These are phyloP conservation scores for Saccharum hybrid DNA, from an alignment of 202 grass and related monocot genomes.

Conservation along the genomic window DNA sequence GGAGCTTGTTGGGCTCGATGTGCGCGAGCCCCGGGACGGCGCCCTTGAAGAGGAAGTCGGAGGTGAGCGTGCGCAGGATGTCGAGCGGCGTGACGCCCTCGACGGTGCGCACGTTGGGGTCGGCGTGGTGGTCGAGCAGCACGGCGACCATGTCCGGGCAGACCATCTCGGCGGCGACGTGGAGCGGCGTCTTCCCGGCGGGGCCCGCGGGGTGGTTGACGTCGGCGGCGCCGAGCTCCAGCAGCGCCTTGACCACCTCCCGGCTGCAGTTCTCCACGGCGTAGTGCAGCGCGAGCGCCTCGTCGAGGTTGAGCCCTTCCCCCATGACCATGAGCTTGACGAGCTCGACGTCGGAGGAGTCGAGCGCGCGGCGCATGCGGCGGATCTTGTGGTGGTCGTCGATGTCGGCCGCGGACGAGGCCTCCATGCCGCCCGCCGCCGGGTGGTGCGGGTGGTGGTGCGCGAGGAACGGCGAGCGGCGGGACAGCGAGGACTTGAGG, in stretches of 20 bases:
- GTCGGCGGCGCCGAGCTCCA: slow-evolving; percentile 89
- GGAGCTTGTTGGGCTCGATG: slow-evolving; percentile 95
- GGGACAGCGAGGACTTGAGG: slow-evolving; percentile 80
- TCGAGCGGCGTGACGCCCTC: slow-evolving; percentile 91
- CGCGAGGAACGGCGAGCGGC: slow-evolving; percentile 69
- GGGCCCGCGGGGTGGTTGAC: slow-evolving; percentile 86
- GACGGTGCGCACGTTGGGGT: slow-evolving; percentile 84
- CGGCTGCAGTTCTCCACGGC: slow-evolving; percentile 94
- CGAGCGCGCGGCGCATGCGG: slow-evolving; percentile 92
- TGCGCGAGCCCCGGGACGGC: slow-evolving; percentile 82
- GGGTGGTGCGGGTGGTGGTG: slow-evolving; percentile 65
- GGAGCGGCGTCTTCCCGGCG: slow-evolving; percentile 85
- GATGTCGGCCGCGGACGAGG: slow-evolving; percentile 42
- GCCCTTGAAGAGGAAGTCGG: slow-evolving; percentile 96
- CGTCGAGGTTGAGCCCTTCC: slow-evolving; percentile 92
- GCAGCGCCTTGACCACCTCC: slow-evolving; percentile 90
- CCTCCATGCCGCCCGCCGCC: slow-evolving; percentile 34
- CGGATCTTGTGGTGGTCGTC: slow-evolving; percentile 93
- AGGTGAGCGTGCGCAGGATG: slow-evolving; percentile 88
- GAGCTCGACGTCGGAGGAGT: slow-evolving; percentile 90
- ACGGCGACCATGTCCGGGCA: slow-evolving; percentile 97
- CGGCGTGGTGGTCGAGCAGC: slow-evolving; percentile 92
- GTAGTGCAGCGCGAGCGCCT: slow-evolving; percentile 93
- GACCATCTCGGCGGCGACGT: slow-evolving; percentile 95
- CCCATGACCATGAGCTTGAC: slow-evolving; percentile 99